Evolutionary conservation across 2,329 filamentous ascomycete species (phyloP).

Genomic region (Arthrocladium fulminans): DNA sequence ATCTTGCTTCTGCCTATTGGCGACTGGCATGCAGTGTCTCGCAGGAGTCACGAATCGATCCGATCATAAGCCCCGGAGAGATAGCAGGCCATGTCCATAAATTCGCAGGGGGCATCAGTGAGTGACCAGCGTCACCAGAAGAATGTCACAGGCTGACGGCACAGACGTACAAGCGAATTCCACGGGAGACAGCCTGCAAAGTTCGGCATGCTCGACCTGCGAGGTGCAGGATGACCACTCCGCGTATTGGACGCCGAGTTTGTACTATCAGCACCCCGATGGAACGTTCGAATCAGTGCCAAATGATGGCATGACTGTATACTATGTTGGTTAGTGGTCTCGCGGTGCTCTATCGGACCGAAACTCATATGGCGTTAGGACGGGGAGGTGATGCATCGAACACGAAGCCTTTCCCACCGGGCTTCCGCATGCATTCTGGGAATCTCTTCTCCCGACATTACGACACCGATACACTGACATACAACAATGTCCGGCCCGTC

Average conservation of each 20-base stretch:
- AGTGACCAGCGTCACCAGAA: neutral
- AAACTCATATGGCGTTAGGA: neutral
- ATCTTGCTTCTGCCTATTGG: constrained; percentile 1
- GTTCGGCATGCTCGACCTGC: constrained; percentile 68
- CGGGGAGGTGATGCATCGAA: constrained; percentile 38
- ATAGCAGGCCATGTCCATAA: neutral
- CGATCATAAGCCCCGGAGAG: neutral
- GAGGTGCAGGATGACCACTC: constrained; percentile 72
- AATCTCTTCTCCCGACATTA: constrained; percentile 37
- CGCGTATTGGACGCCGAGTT: constrained; percentile 72
- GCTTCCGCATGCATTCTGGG: constrained; percentile 77
- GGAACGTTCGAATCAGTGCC: constrained; percentile 32
- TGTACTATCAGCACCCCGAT: constrained; percentile 68
- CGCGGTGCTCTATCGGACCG: neutral
- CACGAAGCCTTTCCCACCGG: constrained; percentile 63
- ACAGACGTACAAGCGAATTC: constrained; percentile 56
- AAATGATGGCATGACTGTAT: constrained; percentile 46
- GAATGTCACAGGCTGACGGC: constrained; percentile 9
- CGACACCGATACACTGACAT: constrained; percentile 13
- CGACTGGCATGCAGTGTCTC: constrained; percentile 4
- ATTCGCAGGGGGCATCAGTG: constrained; percentile 7
- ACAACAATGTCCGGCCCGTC: constrained; percentile 41
- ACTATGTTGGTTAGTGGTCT: constrained; percentile 9
- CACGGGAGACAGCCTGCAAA: constrained; percentile 49
- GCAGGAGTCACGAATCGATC: constrained; percentile 4